Conservation (phyloP, 179 eudicot genomes). For the Carnegiea gigantea region DNA sequence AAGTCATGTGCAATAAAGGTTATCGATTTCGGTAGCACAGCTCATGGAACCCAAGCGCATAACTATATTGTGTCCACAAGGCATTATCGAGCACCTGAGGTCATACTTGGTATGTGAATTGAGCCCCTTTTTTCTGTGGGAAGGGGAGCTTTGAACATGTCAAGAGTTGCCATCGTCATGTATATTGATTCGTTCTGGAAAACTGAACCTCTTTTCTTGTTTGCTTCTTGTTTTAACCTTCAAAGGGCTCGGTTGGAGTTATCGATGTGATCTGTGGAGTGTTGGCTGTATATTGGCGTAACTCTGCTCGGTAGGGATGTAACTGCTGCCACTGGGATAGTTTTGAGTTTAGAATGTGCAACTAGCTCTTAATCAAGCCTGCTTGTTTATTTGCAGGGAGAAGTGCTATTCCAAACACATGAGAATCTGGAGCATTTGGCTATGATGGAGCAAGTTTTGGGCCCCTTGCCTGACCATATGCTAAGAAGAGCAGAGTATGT, state of each 20-base stretch:
- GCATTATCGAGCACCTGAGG: constrained; percentile 57
- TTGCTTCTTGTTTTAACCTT: constrained; percentile 16
- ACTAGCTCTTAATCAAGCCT: not conserved
- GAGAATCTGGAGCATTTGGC: constrained; percentile 66
- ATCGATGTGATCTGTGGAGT: constrained; percentile 69
- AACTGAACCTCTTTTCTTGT: not conserved
- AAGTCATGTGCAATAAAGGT: constrained; percentile 57
- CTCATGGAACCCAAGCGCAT: constrained; percentile 44
- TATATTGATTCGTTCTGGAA: constrained; percentile 42
- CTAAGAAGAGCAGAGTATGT: constrained; percentile 57
- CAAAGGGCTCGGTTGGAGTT: constrained; percentile 65
- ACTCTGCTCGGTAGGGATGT: constrained; percentile 50
- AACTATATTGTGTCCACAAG: constrained; percentile 52
- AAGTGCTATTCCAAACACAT: constrained; percentile 63
- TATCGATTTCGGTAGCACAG: constrained; percentile 55
- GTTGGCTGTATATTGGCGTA: constrained; percentile 59
- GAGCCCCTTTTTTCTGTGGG: too few species aligned
- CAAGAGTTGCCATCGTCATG: constrained; percentile 29
- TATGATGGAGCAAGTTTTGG: constrained; percentile 65
- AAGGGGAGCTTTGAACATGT: not conserved
- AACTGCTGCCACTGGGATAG: not conserved
- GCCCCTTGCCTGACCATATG: constrained; percentile 61
- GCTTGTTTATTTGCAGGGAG: constrained; percentile 41
- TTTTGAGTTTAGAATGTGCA: constrained; percentile 11
- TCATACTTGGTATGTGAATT: constrained; percentile 42